Evolutionary conservation across 1,139 yeast genomes (phyloP).

Genomic region (Casaregolazyma lundiana): DNA sequence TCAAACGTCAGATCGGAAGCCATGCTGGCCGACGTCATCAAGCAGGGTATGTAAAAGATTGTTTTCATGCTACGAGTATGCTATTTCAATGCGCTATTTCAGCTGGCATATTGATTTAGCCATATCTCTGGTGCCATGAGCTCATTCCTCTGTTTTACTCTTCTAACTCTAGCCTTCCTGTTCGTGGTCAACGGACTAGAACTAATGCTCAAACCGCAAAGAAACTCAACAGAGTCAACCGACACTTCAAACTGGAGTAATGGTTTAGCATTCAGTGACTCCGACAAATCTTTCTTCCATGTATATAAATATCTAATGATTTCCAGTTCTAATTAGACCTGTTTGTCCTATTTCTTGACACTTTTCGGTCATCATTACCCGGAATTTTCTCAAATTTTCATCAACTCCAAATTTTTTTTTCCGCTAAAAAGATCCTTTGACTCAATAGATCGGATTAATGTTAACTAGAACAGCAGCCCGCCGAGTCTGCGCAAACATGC

Average conservation of each 20-base stretch:
- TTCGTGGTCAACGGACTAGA: conserved; percentile 89
- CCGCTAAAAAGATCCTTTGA: not conserved
- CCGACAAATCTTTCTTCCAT: not conserved
- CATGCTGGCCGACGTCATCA: conserved; percentile 86
- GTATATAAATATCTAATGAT: not conserved
- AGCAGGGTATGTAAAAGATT: conserved; percentile 45
- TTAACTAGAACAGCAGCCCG: conserved; percentile 2
- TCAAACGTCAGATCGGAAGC: conserved; percentile 79
- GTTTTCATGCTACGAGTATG: not conserved
- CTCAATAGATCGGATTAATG: not conserved
- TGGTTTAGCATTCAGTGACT: not conserved
- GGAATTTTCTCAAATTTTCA: not conserved
- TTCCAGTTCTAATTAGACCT: not conserved
- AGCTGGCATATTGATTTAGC: not conserved
- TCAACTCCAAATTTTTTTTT: conserved; percentile 1
- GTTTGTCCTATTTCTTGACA: not conserved
- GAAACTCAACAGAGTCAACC: conserved; percentile 72
- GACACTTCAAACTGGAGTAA: conserved; percentile 42
- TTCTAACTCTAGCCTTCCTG: conserved; percentile 46
- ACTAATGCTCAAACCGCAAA: conserved; percentile 87
- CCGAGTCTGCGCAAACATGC: conserved; percentile 3
- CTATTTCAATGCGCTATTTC: not conserved
- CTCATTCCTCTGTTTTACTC: not conserved
- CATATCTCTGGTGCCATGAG: not conserved
- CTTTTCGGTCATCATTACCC: not conserved